Evolutionary conservation across 129 eudicot species (phyloP).

Genomic region (Lonicera japonica): DNA sequence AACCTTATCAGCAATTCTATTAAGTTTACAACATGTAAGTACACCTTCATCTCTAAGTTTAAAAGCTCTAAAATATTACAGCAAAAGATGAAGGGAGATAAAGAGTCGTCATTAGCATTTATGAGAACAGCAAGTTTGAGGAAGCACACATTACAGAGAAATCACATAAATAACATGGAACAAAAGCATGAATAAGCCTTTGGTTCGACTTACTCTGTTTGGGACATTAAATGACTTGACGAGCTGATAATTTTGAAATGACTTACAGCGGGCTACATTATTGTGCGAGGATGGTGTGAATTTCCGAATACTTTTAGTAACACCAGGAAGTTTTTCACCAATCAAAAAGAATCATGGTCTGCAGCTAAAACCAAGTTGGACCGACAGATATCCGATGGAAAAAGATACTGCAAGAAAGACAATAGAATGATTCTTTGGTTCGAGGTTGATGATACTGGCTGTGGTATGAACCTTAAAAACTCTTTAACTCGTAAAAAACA

Average conservation of each 20-base stretch:
- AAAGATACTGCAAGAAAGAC: constrained; percentile 44
- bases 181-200: too few relatives aligned
- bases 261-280: constrained; percentile 74
- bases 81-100: not conserved
- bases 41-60: constrained; percentile 1
- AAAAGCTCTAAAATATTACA: not conserved
- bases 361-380: constrained; percentile 35
- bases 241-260: constrained; percentile 18
- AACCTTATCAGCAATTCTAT: constrained; percentile 94
- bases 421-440: constrained; percentile 66
- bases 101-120: not conserved
- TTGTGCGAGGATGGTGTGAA: constrained; percentile 92
- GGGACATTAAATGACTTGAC: not conserved
- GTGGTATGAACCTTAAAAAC: constrained; percentile 48
- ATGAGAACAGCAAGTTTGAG: not conserved
- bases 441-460: constrained; percentile 94
- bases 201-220: constrained; percentile 8
- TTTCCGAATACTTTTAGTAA: constrained; percentile 26
- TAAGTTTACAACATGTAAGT: constrained; percentile 89
- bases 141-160: not conserved
- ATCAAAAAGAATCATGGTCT: constrained; percentile 36
- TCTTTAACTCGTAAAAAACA: constrained; percentile 2
- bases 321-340: constrained; percentile 19
- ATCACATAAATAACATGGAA: too few relatives aligned
- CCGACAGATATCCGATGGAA: constrained; percentile 32